Percentiles rank a stretch among this genome's conserved stretches.
Conservation (phyloP, 352 stramenopile genomes). For the Pythium scleroteichum region DNA sequence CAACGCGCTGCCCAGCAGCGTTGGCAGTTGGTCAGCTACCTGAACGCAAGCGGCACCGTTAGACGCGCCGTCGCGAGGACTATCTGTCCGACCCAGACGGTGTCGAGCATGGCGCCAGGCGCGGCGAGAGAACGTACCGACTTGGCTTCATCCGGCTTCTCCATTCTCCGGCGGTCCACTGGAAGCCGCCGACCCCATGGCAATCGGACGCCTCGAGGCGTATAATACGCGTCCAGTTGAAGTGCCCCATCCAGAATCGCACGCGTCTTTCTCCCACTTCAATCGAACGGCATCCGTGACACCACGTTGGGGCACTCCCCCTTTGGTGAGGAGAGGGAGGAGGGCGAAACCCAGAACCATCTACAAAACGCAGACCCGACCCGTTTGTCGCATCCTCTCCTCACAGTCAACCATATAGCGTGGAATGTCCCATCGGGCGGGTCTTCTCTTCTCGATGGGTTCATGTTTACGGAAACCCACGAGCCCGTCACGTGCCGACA, state of each 20-base stretch:
- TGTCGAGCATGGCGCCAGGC: too few relatives aligned
- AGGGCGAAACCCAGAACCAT: too few relatives aligned
- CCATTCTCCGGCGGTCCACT: slow-evolving; percentile 23
- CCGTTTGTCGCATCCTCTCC: not conserved
- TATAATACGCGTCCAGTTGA: slow-evolving; percentile 21
- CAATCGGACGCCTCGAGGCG: slow-evolving; percentile 9
- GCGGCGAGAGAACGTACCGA: slow-evolving; percentile 12
- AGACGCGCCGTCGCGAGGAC: not conserved
- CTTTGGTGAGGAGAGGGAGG: too few relatives aligned
- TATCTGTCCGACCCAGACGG: not conserved
- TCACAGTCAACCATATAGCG: not conserved
- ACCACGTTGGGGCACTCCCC: too few relatives aligned
- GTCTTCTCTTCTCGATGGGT: too few relatives aligned
- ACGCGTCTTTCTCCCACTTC: slow-evolving; percentile 17
- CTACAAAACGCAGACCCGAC: too few relatives aligned
- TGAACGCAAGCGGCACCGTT: slow-evolving; percentile 18
- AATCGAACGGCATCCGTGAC: slow-evolving; percentile 11
- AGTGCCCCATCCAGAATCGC: slow-evolving; percentile 13
- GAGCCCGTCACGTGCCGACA: slow-evolving; percentile 13
- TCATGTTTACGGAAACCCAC: too few relatives aligned
- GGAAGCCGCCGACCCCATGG: slow-evolving; percentile 27
- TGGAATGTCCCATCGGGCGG: not conserved
- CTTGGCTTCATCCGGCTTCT: slow-evolving; percentile 19
- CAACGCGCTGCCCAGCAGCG: slow-evolving; percentile 73
- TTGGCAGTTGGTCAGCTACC: slow-evolving; percentile 51